These are phyloP conservation scores for Boletellus deceptivus DNA, from an alignment of 1,284 basidiomycete species.

Conservation along the genomic window DNA sequence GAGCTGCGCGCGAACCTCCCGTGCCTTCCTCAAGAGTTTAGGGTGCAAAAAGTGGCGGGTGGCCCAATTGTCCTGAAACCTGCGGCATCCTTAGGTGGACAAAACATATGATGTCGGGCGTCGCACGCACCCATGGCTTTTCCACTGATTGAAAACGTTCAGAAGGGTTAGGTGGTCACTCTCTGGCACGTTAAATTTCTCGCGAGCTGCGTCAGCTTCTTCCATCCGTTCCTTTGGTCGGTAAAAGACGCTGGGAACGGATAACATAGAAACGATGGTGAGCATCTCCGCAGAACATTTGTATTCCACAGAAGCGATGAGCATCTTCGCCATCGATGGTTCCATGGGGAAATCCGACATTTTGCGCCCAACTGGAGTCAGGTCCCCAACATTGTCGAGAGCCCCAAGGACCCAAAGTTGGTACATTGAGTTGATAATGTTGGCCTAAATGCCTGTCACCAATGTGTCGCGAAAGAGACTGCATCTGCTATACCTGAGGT, in stretches of 20 bases:
- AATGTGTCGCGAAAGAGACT: slow-evolving; percentile 49
- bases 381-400: slow-evolving; percentile 94
- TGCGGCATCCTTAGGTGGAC: slow-evolving; percentile 30
- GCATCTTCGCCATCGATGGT: slow-evolving; percentile 97
- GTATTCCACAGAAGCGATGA: slow-evolving; percentile 93
- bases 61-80: slow-evolving; percentile 91
- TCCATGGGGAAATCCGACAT: slow-evolving; percentile 99
- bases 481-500: slow-evolving; percentile 57
- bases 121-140: slow-evolving; percentile 76
- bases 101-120: background rate
- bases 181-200: slow-evolving; percentile 98
- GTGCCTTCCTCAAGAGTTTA: slow-evolving; percentile 90
- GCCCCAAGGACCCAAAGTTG: slow-evolving; percentile 99
- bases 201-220: slow-evolving; percentile 93
- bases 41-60: slow-evolving; percentile 95
- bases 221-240: slow-evolving; percentile 94
- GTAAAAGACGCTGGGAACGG: slow-evolving; percentile 96
- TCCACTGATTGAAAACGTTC: slow-evolving; percentile 99
- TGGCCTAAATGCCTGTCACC: slow-evolving; percentile 52
- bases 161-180: slow-evolving; percentile 95
- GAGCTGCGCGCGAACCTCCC: slow-evolving; percentile 94
- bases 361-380: slow-evolving; percentile 89
- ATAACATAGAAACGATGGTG: slow-evolving; percentile 98
- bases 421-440: slow-evolving; percentile 98
- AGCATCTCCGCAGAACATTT: slow-evolving; percentile 94